A percentile compares a stretch with the other conserved stretches of the same genome.
phyloP scores from a whole-genome alignment of 1,284 basidiomycete species.

The Boletus semigastroideus region DNA sequence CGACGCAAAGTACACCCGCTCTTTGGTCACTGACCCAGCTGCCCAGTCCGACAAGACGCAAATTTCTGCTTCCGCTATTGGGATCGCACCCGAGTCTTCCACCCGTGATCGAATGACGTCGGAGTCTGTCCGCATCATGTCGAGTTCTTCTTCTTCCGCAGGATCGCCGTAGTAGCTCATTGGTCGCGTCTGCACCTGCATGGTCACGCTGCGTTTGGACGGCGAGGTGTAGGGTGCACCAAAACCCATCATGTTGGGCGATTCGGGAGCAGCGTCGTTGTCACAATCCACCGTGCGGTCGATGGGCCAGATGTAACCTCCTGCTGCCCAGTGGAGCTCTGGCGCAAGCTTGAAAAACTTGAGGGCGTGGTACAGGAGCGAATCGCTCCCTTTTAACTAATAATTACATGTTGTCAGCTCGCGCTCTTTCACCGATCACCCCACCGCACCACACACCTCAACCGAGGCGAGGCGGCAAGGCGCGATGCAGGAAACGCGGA shows the following conservation, averaged over 20 bases:
- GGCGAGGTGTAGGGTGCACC: conserved; percentile 34
- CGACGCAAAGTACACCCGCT: conserved; percentile 67
- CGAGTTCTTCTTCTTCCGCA: conserved; percentile 41
- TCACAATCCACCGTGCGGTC: conserved; percentile 66
- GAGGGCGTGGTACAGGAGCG: conserved; percentile 70
- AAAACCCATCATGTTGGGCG: conserved; percentile 35
- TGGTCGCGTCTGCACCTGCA: conserved; percentile 30
- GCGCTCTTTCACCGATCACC: conserved; percentile 12
- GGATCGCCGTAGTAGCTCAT: conserved; percentile 44
- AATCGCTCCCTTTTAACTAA: conserved; percentile 75
- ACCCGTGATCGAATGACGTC: conserved; percentile 55
- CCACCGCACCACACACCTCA: conserved; percentile 6
- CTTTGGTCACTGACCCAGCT: conserved; percentile 52
- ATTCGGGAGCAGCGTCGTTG: conserved; percentile 41
- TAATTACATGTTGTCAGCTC: conserved; percentile 17
- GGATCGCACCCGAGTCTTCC: conserved; percentile 65
- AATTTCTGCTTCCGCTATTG: conserved; percentile 61
- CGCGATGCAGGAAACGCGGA: conserved; percentile 6
- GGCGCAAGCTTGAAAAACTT: conserved; percentile 72
- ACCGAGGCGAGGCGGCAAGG: conserved; percentile 2
- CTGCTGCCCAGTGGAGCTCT: conserved; percentile 76
- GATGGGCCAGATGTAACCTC: conserved; percentile 76
- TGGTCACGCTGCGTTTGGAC: conserved; percentile 27
- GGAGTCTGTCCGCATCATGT: conserved; percentile 29
- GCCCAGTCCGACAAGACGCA: conserved; percentile 57